Base-by-base conservation (phyloP, 1,284 basidiomycete species). In the Puccinia novopanici region DNA sequence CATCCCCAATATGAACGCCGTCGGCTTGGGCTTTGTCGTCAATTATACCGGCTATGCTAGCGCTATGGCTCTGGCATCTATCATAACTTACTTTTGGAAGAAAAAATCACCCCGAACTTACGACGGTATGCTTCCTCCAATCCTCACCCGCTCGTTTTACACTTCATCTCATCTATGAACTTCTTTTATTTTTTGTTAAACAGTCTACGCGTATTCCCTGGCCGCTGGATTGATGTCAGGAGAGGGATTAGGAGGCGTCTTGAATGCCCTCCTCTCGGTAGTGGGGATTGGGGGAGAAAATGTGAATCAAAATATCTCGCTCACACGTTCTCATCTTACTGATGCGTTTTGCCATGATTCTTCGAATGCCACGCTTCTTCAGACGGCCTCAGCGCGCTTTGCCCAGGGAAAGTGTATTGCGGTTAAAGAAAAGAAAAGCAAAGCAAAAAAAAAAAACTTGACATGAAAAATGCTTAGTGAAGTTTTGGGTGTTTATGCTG, bases 211-310 rank as follows among this genome's bases (percentile, higher is more conserved):
- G 86, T 91, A 90, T 84, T 88, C 90, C 52, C 83, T 90, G 81
- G 87, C 90, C 50, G 89, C 84, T 86, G 91, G 91, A 82, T 85
- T 91, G 82, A 87, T 91, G 70, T 90, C 90, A 27, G 91, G 91
- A 57, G 91, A 91, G 84, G 91, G 91, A 84, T 87, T 91, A 55
- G 91, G 89, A 27, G 91, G 91, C 84, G 90, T 91, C 55, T 88
- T 91, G 84, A 89, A 89, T 83, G 90, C 90, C 34, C 85, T 84
- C 77, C 82, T 85, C 12, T 82, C 84, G 37, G 84, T 85, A 57
- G 81, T 82, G 30, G 74, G 77, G 17, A 84, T 84, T 24, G 76
- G 65, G 19, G 76, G 76, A 50, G 50, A 22, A 71, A 71, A 50
- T 61, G 76, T 77, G 37, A 68, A 30, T 67, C 37, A 42, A 27